Evolutionary conservation across 495 filamentous ascomycete genomes (phyloP), one percentile per base, ranked within the genome.

Genomic region (Penicillium paxilli): DNA sequence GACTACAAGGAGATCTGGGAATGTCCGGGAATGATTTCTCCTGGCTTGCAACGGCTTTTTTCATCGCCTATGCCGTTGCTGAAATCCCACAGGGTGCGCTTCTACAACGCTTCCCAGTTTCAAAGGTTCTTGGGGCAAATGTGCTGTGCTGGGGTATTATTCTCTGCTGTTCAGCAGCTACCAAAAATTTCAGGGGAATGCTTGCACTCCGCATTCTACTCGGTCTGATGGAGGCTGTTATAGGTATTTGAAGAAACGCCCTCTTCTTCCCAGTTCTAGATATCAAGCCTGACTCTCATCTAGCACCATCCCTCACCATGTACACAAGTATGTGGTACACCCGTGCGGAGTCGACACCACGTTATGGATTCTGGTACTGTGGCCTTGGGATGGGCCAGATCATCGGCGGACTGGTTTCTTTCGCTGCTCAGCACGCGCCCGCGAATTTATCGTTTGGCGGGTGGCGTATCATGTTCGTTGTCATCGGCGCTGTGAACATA

Each of bases 311-410:
- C 2, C 65, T 87, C 32, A 82, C 80, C 26, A 61, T 77, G 23
- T 67, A 70, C 47, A 75, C 66, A 17, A 74, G 72, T 51, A 73
- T 68, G 67, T 89, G 84, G 83, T 90, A 88, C 54, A 81, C 82
- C 0, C 76, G 82, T 10, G 72, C 76, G 1, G 85, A 89, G 60
- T 80, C 85, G 52, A 81, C 83, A 0, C 69, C 83, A 2, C 72
- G 87, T 12, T 85, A 87, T 19, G 80, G 79, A 4, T 72, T 83
- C 12, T 89, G 86, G 86, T 89, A 86, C 62, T 77, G 76, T 20
- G 85, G 83, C 5, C 76, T 87, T 26, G 87, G 85, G 0, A 50
- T 80, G 9, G 86, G 82, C 1, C 87, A 84, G 42, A 87, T 88
- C 12, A 48, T 85, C 40, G 86, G 85, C 0, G 80, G 83, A 1